phyloP scores from a whole-genome alignment of 148 eudicot genomes.

The Silene conica region DNA sequence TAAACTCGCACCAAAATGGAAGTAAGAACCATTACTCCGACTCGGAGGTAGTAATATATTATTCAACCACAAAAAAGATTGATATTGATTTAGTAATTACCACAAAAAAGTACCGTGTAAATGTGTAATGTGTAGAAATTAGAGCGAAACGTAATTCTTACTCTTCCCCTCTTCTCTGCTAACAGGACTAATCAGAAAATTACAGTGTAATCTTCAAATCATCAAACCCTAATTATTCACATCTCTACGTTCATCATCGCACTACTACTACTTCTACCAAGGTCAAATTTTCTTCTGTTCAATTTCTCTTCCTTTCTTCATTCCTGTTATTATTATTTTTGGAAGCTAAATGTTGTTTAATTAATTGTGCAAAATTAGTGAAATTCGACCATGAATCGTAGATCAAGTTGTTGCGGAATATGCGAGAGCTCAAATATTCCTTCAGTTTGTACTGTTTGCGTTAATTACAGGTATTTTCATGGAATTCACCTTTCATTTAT shows the following conservation, averaged over 20 bases:
- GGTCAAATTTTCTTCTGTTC: neutral
- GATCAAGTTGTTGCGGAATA: conserved; percentile 51
- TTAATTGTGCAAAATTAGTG: neutral
- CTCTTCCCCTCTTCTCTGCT: no score
- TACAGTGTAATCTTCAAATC: neutral
- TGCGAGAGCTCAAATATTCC: conserved; percentile 74
- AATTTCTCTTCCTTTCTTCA: neutral
- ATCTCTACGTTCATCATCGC: neutral
- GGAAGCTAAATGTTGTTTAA: neutral
- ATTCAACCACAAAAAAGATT: no score
- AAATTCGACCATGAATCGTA: conserved; percentile 38
- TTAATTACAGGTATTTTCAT: conserved; percentile 56
- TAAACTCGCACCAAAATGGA: no score
- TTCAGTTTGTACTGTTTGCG: conserved; percentile 65
- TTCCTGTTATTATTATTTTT: neutral
- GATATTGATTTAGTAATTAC: no score
- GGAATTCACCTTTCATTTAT: neutral
- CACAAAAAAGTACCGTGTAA: no score
- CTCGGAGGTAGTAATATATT: no score
- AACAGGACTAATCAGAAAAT: no score
- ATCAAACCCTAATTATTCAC: neutral
- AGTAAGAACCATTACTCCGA: no score
- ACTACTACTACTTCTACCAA: neutral
- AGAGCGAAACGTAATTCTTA: no score
- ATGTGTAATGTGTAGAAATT: no score